Evolutionary conservation across 2,329 filamentous ascomycete species (phyloP), one percentile per base, ranked within the genome.

Genomic region (Diatrype stigma): DNA sequence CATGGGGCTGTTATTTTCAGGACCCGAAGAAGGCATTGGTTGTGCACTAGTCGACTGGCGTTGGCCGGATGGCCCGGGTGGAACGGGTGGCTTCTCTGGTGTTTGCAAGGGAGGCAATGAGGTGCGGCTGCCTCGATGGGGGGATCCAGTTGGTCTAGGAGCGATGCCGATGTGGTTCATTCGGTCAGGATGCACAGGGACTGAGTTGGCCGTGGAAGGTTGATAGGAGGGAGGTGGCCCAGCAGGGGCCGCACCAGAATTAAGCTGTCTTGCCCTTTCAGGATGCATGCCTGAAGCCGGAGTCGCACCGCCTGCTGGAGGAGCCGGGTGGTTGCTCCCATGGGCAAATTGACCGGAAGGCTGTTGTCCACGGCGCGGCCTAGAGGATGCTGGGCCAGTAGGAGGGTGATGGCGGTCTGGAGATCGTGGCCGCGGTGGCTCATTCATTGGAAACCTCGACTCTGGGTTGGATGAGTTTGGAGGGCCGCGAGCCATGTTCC

Each of bases 351-450:
- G 62, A n/a, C 56, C 57, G 30, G 61, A 58, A 23, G 55, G 53
- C 26, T 70, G 53, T 26, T 70, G 67, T 35, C 76, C 73, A 40
- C 77, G 72, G 45, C 71, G 64, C 4, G n/a, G 11, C 51, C 78
- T 71, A 40, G 72, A 73, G 30, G 77, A 79, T 1, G 78, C 73
- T 21, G 79, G 79, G 0, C 79, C 79, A 3, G 78, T 80, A 19
- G 78, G 78, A 19, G 76, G 76, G 37, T 62, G 62, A 40, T 74
- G 70, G 19, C 76, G 68, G n/a, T 81, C 78, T 3, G 76, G 76
- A 3, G 76, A 75, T 4, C 71, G 65, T 10, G 69, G 69, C 28
- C 73, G 69, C 21, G 68, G 58, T 21, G 26, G 26, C 10, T 80
- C 77, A 17, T 63, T 65, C 8, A 55, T 63, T 7, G 66, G 59